Base-by-base conservation (phyloP, 805 yeast species). In the Saccharomycopsis fodiens region DNA sequence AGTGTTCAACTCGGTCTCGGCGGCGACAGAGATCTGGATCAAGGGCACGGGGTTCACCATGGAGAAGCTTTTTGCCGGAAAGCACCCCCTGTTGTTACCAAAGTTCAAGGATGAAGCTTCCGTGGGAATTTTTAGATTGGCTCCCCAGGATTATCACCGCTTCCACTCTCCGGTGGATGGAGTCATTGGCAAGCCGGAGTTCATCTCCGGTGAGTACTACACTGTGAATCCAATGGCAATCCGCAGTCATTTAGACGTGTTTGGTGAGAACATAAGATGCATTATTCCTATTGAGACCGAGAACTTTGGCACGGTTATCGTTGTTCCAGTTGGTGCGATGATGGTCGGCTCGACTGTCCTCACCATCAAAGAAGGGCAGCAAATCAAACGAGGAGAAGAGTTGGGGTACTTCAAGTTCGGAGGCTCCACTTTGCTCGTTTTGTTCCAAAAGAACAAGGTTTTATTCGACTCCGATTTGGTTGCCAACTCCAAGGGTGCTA, bases 151-250 rank as follows among this genome's bases (percentile, higher is more conserved):
- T 60, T 91, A 91, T 58, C 98, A 91, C 59, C 68, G 98, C 38
- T 89, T 91, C 62, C 98, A 91, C 60, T 72, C 78, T 13, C 96
- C 97, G 0, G 89, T 93, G 2, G 74, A 73, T 48, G 97, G 97
- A 2, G 59, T 59, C 0, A 63, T 93, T 29, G 83, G 84, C 1
- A 69, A 76, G 47, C 80, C 91, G 13, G 69, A 69, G 39, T 72
- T 69, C 53, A 83, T 91, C 27, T 83, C 79, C 30, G 98, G 97
- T 1, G 93, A 88, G 56, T 91, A 91, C 60, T 91, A 86, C 60
- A 91, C 97, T 0, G 98, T 91, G 16, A 91, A 91, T 57, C 97
- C 97, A 1, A 91, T 91, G 97, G 97, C 97, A 0, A 76, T 93
- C 29, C 65, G 97, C 46, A 84, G 95, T 2, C 76, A 78, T 8